Base-by-base conservation (phyloP, 345 rosid genomes). In the Populus euphratica region DNA sequence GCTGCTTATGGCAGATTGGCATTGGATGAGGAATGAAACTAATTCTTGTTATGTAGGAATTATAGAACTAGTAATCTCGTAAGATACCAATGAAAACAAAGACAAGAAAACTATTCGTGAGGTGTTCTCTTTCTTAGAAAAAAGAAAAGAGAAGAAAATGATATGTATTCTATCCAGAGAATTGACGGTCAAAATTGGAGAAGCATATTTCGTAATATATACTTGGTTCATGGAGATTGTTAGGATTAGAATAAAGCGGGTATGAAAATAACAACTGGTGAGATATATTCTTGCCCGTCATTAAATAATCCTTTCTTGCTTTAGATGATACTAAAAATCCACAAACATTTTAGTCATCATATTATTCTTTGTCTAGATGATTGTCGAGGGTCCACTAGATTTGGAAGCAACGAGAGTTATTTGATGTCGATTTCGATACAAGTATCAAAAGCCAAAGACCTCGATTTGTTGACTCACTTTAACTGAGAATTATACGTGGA, bases 291-390 rank as follows among this genome's bases (percentile, higher is more conserved):
- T 62, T 75, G 29, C 49, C 38, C 70, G 7, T 80, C 39, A 79
- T 72, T 78, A 75, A 59, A 73, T 36, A 78, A 84, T 56, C 65
- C 47, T 69, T 78, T 77, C 77, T 71, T 71, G 82, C 71, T 64
- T 61, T 13, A 43, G 77, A 16, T 25, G 83, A 88, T 81, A 83
- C 85, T 79, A 68, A 79, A 84, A 84, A 86, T 80, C 81, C 69
- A 82, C 69, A 61, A 65, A 36, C 76, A 63, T 47, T 77, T 74
- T 64, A 39, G 70, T 14, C 61, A 76, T 50, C 73, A 81, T 74
- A 76, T 77, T 49, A 49, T 68, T 87, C 84, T 77, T 31, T 81
- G 74, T 84, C 73, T 76, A 36, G 80, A 81, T 76, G 76, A 78
- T 81, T 77, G 85, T 73, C 76, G 83, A 82, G 86, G 74, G 75